Evolutionary conservation across 2,329 filamentous ascomycete species (phyloP).

Genomic region (Thielaviopsis ethacetica): DNA sequence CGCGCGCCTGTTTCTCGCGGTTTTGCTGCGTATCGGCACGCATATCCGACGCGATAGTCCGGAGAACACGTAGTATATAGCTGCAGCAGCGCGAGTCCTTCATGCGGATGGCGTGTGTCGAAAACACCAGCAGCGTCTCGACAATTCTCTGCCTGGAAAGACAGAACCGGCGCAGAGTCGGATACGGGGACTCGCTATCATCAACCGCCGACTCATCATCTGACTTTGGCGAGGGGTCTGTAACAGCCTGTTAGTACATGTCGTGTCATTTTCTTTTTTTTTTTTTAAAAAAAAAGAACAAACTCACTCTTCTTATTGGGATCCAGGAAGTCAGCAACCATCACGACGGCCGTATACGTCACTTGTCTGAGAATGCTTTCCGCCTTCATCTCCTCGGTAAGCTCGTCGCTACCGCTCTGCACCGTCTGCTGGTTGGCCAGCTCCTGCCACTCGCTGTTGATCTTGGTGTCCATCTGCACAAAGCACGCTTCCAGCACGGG

Average conservation of each 20-base stretch:
- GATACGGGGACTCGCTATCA: conserved; percentile 16
- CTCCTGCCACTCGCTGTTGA: conserved; percentile 71
- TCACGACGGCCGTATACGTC: conserved; percentile 80
- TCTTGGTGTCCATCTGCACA: conserved; percentile 71
- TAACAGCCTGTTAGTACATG: not conserved
- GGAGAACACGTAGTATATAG: conserved; percentile 72
- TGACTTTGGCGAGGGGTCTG: conserved; percentile 5
- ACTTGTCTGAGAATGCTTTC: conserved; percentile 89
- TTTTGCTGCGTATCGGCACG: conserved; percentile 1
- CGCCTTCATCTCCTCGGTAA: conserved; percentile 94
- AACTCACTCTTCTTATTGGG: conserved; percentile 47
- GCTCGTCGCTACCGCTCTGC: conserved; percentile 53
- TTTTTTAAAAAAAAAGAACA: no score
- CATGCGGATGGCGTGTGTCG: conserved; percentile 78
- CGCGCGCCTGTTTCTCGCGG: conserved; percentile 14
- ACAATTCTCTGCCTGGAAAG: conserved; percentile 62
- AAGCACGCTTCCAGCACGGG: conserved; percentile 72
- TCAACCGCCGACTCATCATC: not conserved
- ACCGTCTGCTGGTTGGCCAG: conserved; percentile 48
- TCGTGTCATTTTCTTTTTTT: not conserved
- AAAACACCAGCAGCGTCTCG: conserved; percentile 80
- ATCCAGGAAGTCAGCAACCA: conserved; percentile 80
- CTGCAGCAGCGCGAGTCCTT: conserved; percentile 77
- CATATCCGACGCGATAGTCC: conserved; percentile 72
- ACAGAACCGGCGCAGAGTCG: conserved; percentile 65